Evolutionary conservation across 73 alveolate genomes (phyloP).

Genomic region (Uronychia setigera): DNA sequence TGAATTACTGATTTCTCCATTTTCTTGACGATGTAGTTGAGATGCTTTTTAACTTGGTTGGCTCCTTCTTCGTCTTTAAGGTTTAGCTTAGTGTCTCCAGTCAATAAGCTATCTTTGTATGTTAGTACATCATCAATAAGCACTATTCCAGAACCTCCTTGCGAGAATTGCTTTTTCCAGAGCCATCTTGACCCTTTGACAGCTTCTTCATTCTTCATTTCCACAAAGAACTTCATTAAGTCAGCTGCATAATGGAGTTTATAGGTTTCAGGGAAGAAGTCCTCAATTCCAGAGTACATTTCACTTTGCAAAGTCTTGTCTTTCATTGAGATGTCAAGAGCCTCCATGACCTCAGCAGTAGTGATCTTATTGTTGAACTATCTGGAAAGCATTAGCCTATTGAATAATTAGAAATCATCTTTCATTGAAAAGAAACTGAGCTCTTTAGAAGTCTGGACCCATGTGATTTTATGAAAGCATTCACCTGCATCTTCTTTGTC

Average conservation of each 20-base stretch:
- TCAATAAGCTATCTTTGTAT: slow-evolving; percentile 64
- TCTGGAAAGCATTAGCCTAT: slow-evolving; percentile 71
- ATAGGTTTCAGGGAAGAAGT: slow-evolving; percentile 78
- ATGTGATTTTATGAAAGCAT: slow-evolving; percentile 32
- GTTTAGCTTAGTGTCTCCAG: background rate
- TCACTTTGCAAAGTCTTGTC: background rate
- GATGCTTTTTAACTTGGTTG: slow-evolving; percentile 49
- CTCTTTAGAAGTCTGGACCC: slow-evolving; percentile 62
- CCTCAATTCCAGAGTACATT: background rate
- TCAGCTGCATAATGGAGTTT: slow-evolving; percentile 70
- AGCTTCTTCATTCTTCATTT: slow-evolving; percentile 34
- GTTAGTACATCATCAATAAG: slow-evolving; percentile 59
- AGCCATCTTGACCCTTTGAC: slow-evolving; percentile 66
- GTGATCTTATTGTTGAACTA: slow-evolving; percentile 61
- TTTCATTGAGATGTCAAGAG: slow-evolving; percentile 10
- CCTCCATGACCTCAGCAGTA: slow-evolving; percentile 54
- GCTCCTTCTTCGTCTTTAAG: slow-evolving; percentile 8
- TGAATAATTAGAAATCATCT: slow-evolving; percentile 62
- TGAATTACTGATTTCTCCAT: slow-evolving; percentile 64
- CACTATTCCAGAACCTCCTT: slow-evolving; percentile 76
- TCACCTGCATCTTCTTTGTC: slow-evolving; percentile 47
- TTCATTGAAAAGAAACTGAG: slow-evolving; percentile 32
- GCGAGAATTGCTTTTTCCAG: slow-evolving; percentile 64
- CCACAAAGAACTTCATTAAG: slow-evolving; percentile 58
- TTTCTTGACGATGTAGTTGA: slow-evolving; percentile 52